Base-by-base conservation (phyloP, 177 flowering plant species). In the Vitis hybrid region DNA sequence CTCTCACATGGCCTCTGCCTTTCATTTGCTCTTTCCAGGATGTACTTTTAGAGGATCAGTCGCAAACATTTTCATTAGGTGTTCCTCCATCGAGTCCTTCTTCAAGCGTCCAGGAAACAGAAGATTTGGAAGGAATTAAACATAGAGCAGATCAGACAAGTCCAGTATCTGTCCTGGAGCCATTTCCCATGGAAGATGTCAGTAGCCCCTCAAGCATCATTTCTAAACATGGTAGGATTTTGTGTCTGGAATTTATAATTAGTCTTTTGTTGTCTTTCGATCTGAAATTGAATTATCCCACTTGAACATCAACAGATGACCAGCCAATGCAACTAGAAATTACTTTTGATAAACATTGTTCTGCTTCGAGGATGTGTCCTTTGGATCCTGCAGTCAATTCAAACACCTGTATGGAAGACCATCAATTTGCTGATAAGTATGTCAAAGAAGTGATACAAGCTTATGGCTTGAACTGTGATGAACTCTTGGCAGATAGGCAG, bases 81-180 rank as follows among this genome's bases (percentile, higher is more conserved):
- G 57, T 11, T 61, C 62, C 48, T 57, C 49, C 52, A 27, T 65
- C 76, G 27, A 70, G 64, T 2, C 65, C 71, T 65, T 59, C 71
- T 65, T 59, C 54, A 51, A 48, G 17, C 35, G n/a, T 52, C 24
- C 56, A 60, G 56, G 58, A 57, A n/a, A 27, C 21, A 4, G 69
- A 70, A 24, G 65, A 64, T 46, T 24, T 56, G 48, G 15, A 60
- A 13, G 24, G 27, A 40, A n/a, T 61, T 40, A 69, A 67, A 52
- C 72, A 72, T 65, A 40, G 11, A 60, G 27, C 32, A 50, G 75
- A 74, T 55, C 80, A 66, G 52, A 68, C 75, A 12, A 74, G 77
- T 68, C 81, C 75, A 7, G 66, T 71, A 14, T 70, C 81, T 51
- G 73, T 78, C 46, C 78, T 72, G 17, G 76, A 68, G 56, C 71